Percentiles rank a stretch among this genome's conserved stretches.
These are phyloP conservation scores for Cystobasidiaceae sp. DNA, from an alignment of 1,284 basidiomycete genomes.

Conservation along the genomic window DNA sequence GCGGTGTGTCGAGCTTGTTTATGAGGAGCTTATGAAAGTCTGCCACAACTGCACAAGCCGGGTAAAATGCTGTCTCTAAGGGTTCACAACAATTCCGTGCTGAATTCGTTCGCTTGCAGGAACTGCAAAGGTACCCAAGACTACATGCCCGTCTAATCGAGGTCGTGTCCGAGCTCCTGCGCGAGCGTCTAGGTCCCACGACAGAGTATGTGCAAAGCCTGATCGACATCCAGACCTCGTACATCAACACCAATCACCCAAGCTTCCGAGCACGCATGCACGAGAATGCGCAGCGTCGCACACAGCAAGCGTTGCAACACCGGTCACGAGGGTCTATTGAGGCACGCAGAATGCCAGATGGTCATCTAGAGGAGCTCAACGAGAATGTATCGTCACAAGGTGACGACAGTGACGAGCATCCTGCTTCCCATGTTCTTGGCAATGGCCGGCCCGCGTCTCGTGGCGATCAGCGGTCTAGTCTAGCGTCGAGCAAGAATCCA, in stretches of 20 bases:
- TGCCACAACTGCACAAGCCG: slow-evolving; percentile 94
- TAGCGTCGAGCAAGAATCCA: background rate
- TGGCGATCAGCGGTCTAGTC: background rate
- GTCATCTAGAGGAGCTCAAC: slow-evolving; percentile 23
- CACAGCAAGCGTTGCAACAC: background rate
- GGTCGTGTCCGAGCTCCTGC: slow-evolving; percentile 90
- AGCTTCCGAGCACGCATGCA: slow-evolving; percentile 52
- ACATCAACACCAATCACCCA: slow-evolving; percentile 99
- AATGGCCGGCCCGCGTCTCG: slow-evolving; percentile 13
- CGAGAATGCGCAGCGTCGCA: slow-evolving; percentile 2
- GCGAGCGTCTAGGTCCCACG: slow-evolving; percentile 92
- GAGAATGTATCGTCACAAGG: slow-evolving; percentile 7
- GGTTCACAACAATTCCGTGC: no score
- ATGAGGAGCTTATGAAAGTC: slow-evolving; percentile 98
- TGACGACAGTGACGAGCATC: slow-evolving; percentile 11
- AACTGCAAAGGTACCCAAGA: slow-evolving; percentile 92
- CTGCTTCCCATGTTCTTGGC: slow-evolving; percentile 18
- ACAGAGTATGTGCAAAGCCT: slow-evolving; percentile 93
- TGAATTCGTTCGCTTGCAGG: slow-evolving; percentile 53
- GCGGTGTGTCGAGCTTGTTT: slow-evolving; percentile 95
- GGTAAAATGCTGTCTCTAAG: slow-evolving; percentile 60
- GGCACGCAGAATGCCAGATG: slow-evolving; percentile 10
- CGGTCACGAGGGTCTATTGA: slow-evolving; percentile 2
- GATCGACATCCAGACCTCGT: slow-evolving; percentile 95
- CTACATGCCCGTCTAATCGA: slow-evolving; percentile 92